A percentile compares a stretch with the other conserved stretches of the same genome.
Evolutionary conservation across 2,329 filamentous ascomycete genomes (phyloP).

Genomic region (Hypoxylon sp.): DNA sequence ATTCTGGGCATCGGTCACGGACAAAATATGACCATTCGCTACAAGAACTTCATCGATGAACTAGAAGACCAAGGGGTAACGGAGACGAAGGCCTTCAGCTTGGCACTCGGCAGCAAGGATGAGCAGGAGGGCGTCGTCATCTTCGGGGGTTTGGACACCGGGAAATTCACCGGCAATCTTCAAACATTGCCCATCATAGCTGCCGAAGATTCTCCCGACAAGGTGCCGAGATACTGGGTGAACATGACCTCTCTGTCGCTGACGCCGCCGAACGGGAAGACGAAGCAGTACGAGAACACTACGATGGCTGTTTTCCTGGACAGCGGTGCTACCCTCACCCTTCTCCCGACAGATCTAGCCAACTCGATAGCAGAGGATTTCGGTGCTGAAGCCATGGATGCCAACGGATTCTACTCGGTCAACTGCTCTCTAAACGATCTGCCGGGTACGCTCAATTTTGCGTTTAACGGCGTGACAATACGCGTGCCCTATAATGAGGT

Average conservation of each 20-base stretch:
- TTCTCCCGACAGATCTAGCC: slow-evolving; percentile 67
- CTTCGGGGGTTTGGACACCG: slow-evolving; percentile 72
- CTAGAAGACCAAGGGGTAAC: slow-evolving; percentile 61
- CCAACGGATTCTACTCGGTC: slow-evolving; percentile 55
- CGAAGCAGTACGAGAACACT: slow-evolving; percentile 49
- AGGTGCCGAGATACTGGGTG: slow-evolving; percentile 61
- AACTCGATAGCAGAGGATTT: slow-evolving; percentile 59
- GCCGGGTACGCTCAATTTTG: slow-evolving; percentile 57
- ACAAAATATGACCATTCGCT: slow-evolving; percentile 53
- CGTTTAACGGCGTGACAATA: slow-evolving; percentile 57
- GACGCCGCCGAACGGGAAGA: slow-evolving; percentile 48
- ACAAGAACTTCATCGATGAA: slow-evolving; percentile 62
- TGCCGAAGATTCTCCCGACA: slow-evolving; percentile 61
- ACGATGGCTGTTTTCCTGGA: slow-evolving; percentile 70
- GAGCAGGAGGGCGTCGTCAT: slow-evolving; percentile 69
- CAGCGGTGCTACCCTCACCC: slow-evolving; percentile 73
- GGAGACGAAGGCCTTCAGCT: slow-evolving; percentile 67
- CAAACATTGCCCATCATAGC: slow-evolving; percentile 68
- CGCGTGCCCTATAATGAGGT: slow-evolving; percentile 60
- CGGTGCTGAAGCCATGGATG: slow-evolving; percentile 50
- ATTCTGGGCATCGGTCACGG: slow-evolving; percentile 81
- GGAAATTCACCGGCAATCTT: slow-evolving; percentile 68
- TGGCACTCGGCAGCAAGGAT: slow-evolving; percentile 69
- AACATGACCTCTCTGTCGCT: slow-evolving; percentile 55
- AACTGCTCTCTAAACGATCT: slow-evolving; percentile 53